Evolutionary conservation across 176 grass and related monocot genomes (phyloP), one percentile per base, ranked within the genome.

Genomic region (Lolium perenne): DNA sequence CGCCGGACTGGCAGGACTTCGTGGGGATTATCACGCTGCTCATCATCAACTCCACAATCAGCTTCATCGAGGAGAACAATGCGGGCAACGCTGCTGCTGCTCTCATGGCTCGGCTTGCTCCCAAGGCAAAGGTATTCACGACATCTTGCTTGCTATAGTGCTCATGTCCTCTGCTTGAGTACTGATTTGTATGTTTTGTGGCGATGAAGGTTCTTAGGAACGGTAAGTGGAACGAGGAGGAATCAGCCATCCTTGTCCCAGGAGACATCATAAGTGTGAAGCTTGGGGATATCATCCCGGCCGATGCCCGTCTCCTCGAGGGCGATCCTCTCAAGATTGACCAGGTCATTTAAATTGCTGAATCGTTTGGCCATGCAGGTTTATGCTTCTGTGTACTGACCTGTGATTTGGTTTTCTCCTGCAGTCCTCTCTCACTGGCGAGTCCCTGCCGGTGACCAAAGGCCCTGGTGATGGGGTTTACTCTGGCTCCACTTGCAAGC

Each of bases 321-420:
- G 94, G 94, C 3, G 94, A 96, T 86, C 91, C 94, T 35, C 86
- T 96, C 21, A 96, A 93, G 85, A 96, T 96, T 10, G 94, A 96
- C 73, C 94, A 95, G 90, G 93, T 95, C 3, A 48, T 74, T 65
- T 16, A 14, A 66, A 66, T 35, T 7, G 23, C 62, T 65, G 62
- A 32, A 32, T 65, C 63, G 2, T 65, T 65, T 65, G 62, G 62
- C 32, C 62, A 35, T 66, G 63, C 26, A 17, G 63, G 63, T 38
- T 38, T 66, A 35, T 35, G 63, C 26, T 66, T 17, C 26, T 38
- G 63, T 35, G 5, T 35, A 66, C 63, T 66, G 14, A 66, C 63
- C 13, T 66, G 10, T 38, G 26, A 66, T 66, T 38, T 16, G 26
- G 64, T 83, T 60, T 58, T 66, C 1, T 49, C n/a, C 29, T 53